Evolutionary conservation across 2,329 filamentous ascomycete species (phyloP).

Genomic region (Colletotrichum sp.): DNA sequence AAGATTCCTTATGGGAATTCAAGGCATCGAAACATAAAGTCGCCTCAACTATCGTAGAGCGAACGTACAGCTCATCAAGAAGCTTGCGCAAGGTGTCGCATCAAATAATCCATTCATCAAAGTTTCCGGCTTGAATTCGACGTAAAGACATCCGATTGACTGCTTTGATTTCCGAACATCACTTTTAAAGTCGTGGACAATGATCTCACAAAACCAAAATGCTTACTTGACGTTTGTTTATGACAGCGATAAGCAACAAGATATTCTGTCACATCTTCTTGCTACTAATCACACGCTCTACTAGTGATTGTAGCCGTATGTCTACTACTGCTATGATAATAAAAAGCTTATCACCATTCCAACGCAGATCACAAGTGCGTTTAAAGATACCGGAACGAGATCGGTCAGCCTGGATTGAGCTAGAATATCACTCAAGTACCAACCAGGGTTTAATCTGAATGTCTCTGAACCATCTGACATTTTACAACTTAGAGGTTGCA

Average conservation of each 20-base stretch:
- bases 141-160: neutral
- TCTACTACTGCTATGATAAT: neutral
- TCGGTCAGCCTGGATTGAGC: neutral
- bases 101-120: neutral
- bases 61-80: neutral
- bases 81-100: neutral
- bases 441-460: neutral
- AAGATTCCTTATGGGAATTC: neutral
- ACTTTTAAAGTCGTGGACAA: fast-evolving
- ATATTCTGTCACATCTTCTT: neutral
- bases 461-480: neutral
- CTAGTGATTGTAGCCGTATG: neutral
- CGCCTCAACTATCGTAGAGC: neutral
- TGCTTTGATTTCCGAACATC: neutral
- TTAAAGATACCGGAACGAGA: neutral
- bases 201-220: no score
- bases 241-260: no score
- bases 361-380: neutral
- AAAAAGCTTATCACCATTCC: neutral
- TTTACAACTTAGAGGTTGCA: neutral
- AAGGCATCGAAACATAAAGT: neutral
- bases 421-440: neutral
- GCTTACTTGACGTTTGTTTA: no score
- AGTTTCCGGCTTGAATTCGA: neutral
- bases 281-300: neutral